Conservation (phyloP, 139 green algal genomes). For the Tetradesmus obliquus region DNA sequence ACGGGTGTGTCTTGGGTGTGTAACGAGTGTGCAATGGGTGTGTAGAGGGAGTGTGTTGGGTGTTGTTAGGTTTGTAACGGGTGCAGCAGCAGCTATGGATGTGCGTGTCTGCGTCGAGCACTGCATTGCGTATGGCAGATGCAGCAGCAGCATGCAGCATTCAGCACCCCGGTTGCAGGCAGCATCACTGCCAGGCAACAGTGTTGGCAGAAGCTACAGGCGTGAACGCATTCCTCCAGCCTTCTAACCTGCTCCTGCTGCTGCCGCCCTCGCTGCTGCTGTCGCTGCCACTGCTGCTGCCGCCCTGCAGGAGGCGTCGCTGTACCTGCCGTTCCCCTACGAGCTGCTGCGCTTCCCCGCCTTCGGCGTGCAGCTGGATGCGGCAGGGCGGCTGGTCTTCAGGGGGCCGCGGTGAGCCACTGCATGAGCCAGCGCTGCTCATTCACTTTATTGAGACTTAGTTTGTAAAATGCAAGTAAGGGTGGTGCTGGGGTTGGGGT, state of each 20-base stretch:
- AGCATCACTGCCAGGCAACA: no score
- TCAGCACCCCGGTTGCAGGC: no score
- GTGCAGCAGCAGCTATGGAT: background rate
- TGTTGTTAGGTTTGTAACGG: background rate
- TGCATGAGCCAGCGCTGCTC: no score
- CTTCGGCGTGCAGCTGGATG: slow-evolving; percentile 17
- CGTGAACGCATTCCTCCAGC: no score
- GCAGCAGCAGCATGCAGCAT: no score
- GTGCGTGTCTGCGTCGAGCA: no score
- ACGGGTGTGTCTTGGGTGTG: background rate
- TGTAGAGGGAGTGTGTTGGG: background rate
- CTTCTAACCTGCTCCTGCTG: no score
- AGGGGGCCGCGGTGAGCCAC: background rate
- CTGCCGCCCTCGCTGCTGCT: background rate
- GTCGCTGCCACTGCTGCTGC: background rate
- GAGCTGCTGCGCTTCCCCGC: slow-evolving; percentile 6
- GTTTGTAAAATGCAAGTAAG: no score
- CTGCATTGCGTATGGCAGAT: no score
- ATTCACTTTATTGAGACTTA: no score
- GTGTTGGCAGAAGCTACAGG: no score
- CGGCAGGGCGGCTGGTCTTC: slow-evolving; percentile 45
- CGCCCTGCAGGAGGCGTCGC: background rate
- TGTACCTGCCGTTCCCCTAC: slow-evolving; percentile 49
- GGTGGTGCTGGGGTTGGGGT: no score
- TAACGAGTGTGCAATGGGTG: background rate